Percentiles rank a stretch among this genome's conserved stretches.
These are phyloP conservation scores for Moesziomyces sp. DNA, from an alignment of 1,284 basidiomycete species.

Conservation along the genomic window DNA sequence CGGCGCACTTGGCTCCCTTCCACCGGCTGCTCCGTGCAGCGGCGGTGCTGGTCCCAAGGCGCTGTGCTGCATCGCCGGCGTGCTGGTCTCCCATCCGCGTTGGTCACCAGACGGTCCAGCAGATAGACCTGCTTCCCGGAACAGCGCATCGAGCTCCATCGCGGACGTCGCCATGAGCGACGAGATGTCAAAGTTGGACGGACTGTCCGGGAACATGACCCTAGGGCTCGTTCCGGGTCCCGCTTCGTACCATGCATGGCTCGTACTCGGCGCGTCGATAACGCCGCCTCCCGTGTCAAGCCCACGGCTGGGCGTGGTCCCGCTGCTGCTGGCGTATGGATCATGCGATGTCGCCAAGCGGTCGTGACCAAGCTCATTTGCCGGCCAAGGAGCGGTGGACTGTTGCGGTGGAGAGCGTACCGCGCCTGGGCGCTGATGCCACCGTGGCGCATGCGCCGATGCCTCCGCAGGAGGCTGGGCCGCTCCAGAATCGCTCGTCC, in stretches of 20 bases:
- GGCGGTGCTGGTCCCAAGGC: not conserved
- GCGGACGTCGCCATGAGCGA: conserved; percentile 49
- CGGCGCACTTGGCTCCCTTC: conserved; percentile 6
- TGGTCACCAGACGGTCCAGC: conserved; percentile 32
- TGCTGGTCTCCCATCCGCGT: conserved; percentile 11
- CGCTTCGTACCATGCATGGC: conserved; percentile 22
- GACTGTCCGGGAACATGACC: conserved; percentile 37
- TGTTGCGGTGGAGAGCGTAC: conserved; percentile 5
- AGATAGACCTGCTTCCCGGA: conserved; percentile 40
- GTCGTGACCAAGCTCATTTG: not conserved
- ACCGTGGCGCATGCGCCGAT: conserved; percentile 2
- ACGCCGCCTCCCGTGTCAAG: conserved; percentile 15
- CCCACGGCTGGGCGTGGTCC: conserved; percentile 35
- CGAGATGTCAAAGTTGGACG: conserved; percentile 43
- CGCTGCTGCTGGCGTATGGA: conserved; percentile 18
- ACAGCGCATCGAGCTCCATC: conserved; percentile 46
- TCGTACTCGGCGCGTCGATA: conserved; percentile 6
- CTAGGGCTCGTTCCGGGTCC: conserved; percentile 30
- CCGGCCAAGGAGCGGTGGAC: conserved; percentile 12
- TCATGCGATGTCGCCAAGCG: conserved; percentile 8
- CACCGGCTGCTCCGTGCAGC: not conserved
- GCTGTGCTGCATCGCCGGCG: not conserved
- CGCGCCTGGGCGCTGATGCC: conserved; percentile 2
- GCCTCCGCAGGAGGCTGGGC: conserved; percentile 8
- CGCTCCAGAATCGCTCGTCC: not conserved